phyloP scores from a whole-genome alignment of 192 early-diverging fungal species.

The Gaertneriomyces semiglobifer region DNA sequence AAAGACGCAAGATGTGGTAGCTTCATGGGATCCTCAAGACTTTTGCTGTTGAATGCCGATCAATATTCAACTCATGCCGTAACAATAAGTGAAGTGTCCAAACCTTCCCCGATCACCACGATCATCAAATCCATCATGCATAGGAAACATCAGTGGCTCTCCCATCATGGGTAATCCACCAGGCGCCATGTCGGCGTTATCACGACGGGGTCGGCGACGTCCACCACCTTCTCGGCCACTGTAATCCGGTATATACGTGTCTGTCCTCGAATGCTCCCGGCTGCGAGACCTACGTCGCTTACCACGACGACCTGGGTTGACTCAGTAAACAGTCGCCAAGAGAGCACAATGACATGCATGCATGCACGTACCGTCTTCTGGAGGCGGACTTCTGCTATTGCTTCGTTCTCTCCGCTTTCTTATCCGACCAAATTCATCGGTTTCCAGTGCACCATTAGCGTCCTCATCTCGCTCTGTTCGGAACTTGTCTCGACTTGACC shows the following conservation, averaged over 20 bases:
- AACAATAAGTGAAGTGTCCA: background rate
- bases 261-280: slow-evolving; percentile 11
- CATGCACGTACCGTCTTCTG: background rate
- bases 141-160: background rate
- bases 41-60: background rate
- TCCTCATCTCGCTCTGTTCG: slow-evolving; percentile 31
- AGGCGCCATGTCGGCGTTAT: background rate
- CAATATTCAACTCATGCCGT: background rate
- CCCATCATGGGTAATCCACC: background rate
- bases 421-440: slow-evolving; percentile 30
- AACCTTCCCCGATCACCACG: background rate
- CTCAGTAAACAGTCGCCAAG: background rate
- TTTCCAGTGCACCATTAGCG: background rate
- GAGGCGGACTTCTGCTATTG: slow-evolving; percentile 9
- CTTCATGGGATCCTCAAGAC: slow-evolving; percentile 64
- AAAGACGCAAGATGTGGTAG: slow-evolving; percentile 69
- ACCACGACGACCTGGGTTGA: slow-evolving; percentile 24
- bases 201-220: slow-evolving; percentile 3
- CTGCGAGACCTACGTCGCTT: slow-evolving; percentile 25
- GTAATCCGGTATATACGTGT: slow-evolving; percentile 16
- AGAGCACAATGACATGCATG: background rate
- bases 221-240: background rate
- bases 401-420: slow-evolving; percentile 27
- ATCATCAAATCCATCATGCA: background rate
- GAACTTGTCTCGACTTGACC: slow-evolving; percentile 29